Evolutionary conservation across 2,329 filamentous ascomycete genomes (phyloP).

Genomic region (Neonectria neomacrospora): DNA sequence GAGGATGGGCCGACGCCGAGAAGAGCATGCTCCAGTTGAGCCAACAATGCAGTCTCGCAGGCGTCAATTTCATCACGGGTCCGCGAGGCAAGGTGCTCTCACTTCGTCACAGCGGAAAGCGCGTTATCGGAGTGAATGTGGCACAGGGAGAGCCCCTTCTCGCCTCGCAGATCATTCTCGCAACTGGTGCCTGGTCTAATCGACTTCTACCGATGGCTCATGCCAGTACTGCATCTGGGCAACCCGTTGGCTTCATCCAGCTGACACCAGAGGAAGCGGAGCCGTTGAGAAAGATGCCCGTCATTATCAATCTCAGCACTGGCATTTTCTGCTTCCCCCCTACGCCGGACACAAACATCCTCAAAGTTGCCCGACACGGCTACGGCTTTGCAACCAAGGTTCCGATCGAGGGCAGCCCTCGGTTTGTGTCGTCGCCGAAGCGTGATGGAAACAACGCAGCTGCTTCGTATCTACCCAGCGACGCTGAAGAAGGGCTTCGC

Average conservation of each 20-base stretch:
- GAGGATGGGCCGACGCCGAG: constrained; percentile 50
- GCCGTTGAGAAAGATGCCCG: constrained; percentile 65
- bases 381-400: constrained; percentile 62
- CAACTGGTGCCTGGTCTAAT: constrained; percentile 75
- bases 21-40: constrained; percentile 43
- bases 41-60: constrained; percentile 41
- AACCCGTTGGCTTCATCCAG: constrained; percentile 72
- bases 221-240: constrained; percentile 71
- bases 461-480: constrained; percentile 58
- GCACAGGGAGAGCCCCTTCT: constrained; percentile 54
- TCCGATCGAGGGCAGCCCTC: constrained; percentile 29
- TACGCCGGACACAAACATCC: constrained; percentile 56
- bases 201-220: constrained; percentile 67
- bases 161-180: constrained; percentile 71
- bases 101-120: constrained; percentile 31
- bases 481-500: constrained; percentile 64
- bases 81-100: constrained; percentile 43
- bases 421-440: constrained; percentile 49
- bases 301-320: constrained; percentile 65
- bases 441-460: constrained; percentile 50
- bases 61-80: constrained; percentile 48
- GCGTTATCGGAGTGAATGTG: constrained; percentile 43
- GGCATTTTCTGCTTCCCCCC: constrained; percentile 68
- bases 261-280: constrained; percentile 68
- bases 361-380: constrained; percentile 71